phyloP scores from a whole-genome alignment of 495 filamentous ascomycete genomes.

The Neurospora sp. region DNA sequence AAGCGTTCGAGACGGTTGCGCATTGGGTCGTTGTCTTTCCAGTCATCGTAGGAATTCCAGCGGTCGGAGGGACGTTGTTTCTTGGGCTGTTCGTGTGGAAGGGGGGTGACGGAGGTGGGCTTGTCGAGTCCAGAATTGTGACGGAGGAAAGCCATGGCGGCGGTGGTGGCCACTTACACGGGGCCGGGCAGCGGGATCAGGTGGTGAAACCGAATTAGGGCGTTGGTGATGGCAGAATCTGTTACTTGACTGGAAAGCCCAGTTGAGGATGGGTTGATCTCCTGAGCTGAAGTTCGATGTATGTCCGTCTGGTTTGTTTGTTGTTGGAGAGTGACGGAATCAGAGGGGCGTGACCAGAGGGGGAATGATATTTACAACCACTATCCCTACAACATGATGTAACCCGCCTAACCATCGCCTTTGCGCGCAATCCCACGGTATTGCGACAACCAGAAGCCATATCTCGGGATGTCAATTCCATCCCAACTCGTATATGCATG shows the following conservation, averaged over 20 bases:
- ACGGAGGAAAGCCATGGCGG: not conserved
- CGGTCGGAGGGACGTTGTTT: slow-evolving; percentile 11
- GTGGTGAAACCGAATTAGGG: not conserved
- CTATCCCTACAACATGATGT: not conserved
- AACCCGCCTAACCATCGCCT: not conserved
- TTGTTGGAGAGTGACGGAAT: not conserved
- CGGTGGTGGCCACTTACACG: not conserved
- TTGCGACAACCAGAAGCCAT: not conserved
- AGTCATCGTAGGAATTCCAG: slow-evolving; percentile 20
- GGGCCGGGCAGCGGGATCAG: not conserved
- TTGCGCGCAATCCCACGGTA: not conserved
- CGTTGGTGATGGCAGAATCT: not conserved
- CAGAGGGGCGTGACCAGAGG: not conserved
- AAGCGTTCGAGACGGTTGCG: slow-evolving; percentile 14
- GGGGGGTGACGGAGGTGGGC: not conserved
- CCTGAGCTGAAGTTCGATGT: too few species aligned
- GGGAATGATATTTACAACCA: not conserved
- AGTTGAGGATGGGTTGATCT: not conserved
- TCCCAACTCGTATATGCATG: not conserved
- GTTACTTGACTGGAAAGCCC: not conserved
- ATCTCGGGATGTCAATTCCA: not conserved
- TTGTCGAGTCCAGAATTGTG: not conserved
- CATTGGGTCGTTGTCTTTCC: slow-evolving; percentile 20
- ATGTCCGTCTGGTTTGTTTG: not conserved
- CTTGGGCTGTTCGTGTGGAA: not conserved